Percentiles rank a stretch among this genome's conserved stretches.
phyloP scores from a whole-genome alignment of 1,284 basidiomycete species.

The Apiotrichum sp. region DNA sequence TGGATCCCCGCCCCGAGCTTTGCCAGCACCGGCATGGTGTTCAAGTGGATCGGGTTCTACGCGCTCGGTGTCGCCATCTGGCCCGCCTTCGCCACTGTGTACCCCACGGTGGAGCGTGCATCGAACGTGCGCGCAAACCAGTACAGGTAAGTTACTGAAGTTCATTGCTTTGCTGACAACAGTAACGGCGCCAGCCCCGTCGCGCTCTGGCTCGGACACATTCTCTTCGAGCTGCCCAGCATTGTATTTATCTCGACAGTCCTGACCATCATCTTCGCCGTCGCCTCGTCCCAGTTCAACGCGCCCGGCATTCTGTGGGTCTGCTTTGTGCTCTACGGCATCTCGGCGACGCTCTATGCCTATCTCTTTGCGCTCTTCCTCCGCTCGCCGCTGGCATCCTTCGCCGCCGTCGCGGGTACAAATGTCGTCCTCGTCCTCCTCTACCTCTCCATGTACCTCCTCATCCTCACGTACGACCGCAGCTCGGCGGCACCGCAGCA shows the following conservation, averaged over 20 bases:
- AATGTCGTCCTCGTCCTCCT: constrained; percentile 67
- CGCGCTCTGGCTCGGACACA: constrained; percentile 71
- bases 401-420: constrained; percentile 66
- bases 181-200: constrained; percentile 66
- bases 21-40: constrained; percentile 7
- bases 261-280: constrained; percentile 60
- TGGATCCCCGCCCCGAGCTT: constrained; percentile 17
- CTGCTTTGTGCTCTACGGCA: constrained; percentile 69
- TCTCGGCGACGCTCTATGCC: constrained; percentile 61
- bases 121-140: constrained; percentile 63
- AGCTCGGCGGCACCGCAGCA: too few relatives aligned
- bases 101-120: constrained; percentile 60
- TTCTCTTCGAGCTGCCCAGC: constrained; percentile 65
- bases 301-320: constrained; percentile 55
- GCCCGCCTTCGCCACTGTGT: constrained; percentile 71
- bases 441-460: constrained; percentile 13
- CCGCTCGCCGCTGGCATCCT: constrained; percentile 64
- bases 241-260: constrained; percentile 57
- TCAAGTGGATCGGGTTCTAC: constrained; percentile 27
- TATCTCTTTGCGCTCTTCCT: constrained; percentile 56
- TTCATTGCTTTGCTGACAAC: background rate
- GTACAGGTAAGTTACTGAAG: constrained; percentile 1
- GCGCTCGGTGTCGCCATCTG: constrained; percentile 54
- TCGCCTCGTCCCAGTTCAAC: constrained; percentile 57
- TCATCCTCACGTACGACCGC: too few relatives aligned